Base-by-base conservation (phyloP, 2,329 filamentous ascomycete species). In the Volutella citrinella region DNA sequence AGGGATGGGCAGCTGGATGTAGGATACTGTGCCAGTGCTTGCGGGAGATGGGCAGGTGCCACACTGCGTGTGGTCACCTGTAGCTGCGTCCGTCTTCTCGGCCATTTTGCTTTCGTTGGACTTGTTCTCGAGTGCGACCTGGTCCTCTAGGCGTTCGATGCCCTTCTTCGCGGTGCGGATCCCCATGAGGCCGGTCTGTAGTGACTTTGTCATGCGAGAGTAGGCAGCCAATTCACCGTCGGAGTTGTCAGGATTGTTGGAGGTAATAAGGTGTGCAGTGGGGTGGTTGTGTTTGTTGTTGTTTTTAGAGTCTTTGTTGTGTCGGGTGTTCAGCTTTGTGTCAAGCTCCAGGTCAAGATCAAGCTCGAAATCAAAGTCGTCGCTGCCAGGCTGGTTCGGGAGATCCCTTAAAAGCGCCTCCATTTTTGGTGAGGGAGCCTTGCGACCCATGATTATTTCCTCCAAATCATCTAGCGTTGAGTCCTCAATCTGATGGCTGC, bases 381-480 rank as follows among this genome's bases (percentile, higher is more conserved):
- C 48, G 8, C 38, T 37, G n/a, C n/a, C n/a, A 4, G 52, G 38
- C n/a, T 52, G 24, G 9, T 54, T 40, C 10, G 52, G 44, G 6
- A 54, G 22, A 15, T 57, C 44, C 24, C 54, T 48, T 7, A 55
- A 39, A 11, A 58, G 41, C 12, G 38, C 45, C 22, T 53, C 45
- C 10, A 56, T 36, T 23, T 48, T 46, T 7, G 46, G 46, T 7
- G 49, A 49, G 10, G 48, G 43, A 6, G 54, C 42, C 36, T 60
- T 62, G 31, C 58, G 59, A n/a, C 60, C 61, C 19, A 56, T 53
- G 17, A 78, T 49, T 23, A 78, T 58, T 18, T 72, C 69, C 36
- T 73, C 73, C 19, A 79, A 60, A 40, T 79, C 72, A 29, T 80
- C 76, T n/a, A 78, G 54, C 1, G 75, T 79, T 2, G 73, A 76